Base-by-base conservation (phyloP, 2,329 filamentous ascomycete genomes). In the Fusarium protoensiforme region DNA sequence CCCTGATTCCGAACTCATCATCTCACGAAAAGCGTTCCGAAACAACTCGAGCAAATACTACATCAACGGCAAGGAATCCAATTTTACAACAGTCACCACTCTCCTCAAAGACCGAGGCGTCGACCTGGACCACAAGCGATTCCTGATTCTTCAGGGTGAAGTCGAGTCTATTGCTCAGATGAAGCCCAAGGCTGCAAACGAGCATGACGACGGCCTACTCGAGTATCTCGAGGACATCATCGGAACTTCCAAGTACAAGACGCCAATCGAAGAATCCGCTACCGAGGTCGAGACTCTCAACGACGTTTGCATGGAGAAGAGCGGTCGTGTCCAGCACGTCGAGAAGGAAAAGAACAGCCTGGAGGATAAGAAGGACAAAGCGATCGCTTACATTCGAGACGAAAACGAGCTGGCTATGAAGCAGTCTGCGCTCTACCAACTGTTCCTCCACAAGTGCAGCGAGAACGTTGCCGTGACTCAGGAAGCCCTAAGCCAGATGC, bases 31-130 rank as follows among this genome's bases (percentile, higher is more conserved):
- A 80, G 96, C 95, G 0, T 99, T 99, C 89, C 96, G 95, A 82
- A 99, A 98, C 84, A 99, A 98, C 83, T 92, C 94, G 11, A 98
- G 96, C 89, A 97, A 96, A 83, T 99, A 99, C 84, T 98, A 97
- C 84, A 97, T 99, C 85, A 94, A 99, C 79, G 91, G 90, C 73
- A 94, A 93, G 77, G 92, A 93, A 70, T 98, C 96, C 36, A 97
- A 94, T 79, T 99, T 98, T 81, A 98, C 95, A 0, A 89, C 92
- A 0, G 96, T 99, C 31, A 98, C 95, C 0, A 94, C 92, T 0
- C 86, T 99, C 16, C 89, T 99, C 10, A 93, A 93, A 65, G 94
- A 95, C 24, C 91, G 94, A 27, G 97, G 96, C 2, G 94, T 99
- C 18, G 96, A 99, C 84, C 87, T 99, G 24, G 96, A 99, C 79